Base-by-base conservation (phyloP, 495 filamentous ascomycete genomes). In the Aspergillus heteromorphus region DNA sequence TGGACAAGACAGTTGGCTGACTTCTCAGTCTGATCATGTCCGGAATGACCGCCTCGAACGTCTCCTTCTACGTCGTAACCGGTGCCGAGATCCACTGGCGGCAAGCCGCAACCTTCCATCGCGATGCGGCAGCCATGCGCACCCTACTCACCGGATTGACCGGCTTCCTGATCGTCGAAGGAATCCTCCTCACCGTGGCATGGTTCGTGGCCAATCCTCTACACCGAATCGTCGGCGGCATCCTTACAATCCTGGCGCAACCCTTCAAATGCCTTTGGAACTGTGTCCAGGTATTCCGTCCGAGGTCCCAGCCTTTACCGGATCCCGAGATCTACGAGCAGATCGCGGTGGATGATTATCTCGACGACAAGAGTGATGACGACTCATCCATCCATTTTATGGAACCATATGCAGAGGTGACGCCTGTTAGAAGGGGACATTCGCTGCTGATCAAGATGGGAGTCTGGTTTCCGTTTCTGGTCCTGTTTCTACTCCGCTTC, bases 21-120 rank as follows among this genome's bases (percentile, higher is more conserved):
- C 21, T 5, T 43, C 45, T 29, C 10, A 70, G 67, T 58, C 59
- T 73, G 9, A 48, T 62, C 10, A 64, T 73, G 34, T 69, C 66
- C 47, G 62, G 60, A 20, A 73, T 73, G 70, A 58, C 68, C 48
- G 56, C 70, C 20, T 60, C 69, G n/a, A 72, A 71, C 40, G 61
- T 60, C 47, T 72, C 67, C 40, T 72, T 73, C 54, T 73, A 60
- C 34, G 51, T 71, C 48, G 59, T 63, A 1, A 69, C 65, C 40
- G 69, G 71, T 6, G 69, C 71, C 14, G 71, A 73, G 42, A 72
- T 73, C 30, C 69, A 73, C 61, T 73, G 71, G 71, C 61, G 62
- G 47, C 69, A 72, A 40, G 69, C 68, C 30, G 62, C 58, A 19
- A 57, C 61, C 27, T 66, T 71, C 55, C 65, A 69, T 47, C 56